Evolutionary conservation across 768 basidiomycete species (phyloP).

Genomic region (Pholiota microspora): DNA sequence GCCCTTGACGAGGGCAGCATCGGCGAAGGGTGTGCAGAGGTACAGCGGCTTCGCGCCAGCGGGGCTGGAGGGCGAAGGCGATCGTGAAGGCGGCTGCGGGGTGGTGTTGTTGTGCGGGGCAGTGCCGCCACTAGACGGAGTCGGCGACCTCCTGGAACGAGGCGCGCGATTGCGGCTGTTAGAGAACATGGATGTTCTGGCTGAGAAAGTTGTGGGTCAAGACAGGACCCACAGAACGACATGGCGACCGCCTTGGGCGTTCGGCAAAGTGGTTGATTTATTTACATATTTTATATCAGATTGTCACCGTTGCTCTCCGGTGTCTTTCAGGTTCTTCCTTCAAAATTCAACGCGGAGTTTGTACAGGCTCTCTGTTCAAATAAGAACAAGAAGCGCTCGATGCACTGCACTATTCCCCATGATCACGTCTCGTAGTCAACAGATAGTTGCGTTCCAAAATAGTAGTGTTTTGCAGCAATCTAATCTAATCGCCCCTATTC

Average conservation of each 20-base stretch:
- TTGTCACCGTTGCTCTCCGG: background rate
- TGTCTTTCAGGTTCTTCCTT: background rate
- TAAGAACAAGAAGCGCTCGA: background rate
- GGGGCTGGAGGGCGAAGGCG: conserved; percentile 35
- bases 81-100: conserved; percentile 33
- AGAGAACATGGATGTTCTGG: conserved; percentile 11
- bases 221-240: conserved; percentile 34
- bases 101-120: conserved; percentile 11
- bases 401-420: background rate
- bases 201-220: background rate
- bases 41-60: conserved; percentile 65
- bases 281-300: background rate
- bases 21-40: conserved; percentile 91
- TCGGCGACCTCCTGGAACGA: conserved; percentile 25
- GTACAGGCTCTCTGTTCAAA: background rate
- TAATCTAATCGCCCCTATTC: conserved; percentile 9
- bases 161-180: conserved; percentile 31
- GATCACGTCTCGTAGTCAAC: too few species aligned
- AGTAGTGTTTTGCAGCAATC: background rate
- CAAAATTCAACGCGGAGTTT: background rate
- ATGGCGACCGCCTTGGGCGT: conserved; percentile 16
- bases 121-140: conserved; percentile 19
- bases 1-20: conserved; percentile 93
- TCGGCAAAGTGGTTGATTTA: background rate
- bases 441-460: background rate